These are phyloP conservation scores for Blumeria hordei DNA, from an alignment of 2,329 filamentous ascomycete genomes.

Conservation along the genomic window DNA sequence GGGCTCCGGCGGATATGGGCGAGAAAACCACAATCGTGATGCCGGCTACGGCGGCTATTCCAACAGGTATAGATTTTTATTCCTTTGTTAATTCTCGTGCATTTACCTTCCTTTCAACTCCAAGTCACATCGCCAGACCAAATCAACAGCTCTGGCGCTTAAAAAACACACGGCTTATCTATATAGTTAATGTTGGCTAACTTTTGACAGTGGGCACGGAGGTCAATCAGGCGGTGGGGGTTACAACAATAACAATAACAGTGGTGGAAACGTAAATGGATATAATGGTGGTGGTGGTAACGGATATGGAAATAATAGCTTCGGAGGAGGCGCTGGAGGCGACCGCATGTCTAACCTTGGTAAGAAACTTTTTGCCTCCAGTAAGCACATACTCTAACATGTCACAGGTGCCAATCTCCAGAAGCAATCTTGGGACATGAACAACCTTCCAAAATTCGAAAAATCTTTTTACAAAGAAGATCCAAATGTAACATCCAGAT, in stretches of 20 bases:
- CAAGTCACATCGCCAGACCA: no score
- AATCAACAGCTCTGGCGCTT: no score
- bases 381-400: background rate
- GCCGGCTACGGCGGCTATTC: conserved; percentile 24
- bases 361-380: background rate
- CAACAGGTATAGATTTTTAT: conserved; percentile 19
- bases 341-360: conserved; percentile 76
- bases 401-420: conserved; percentile 52
- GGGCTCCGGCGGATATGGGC: conserved; percentile 25
- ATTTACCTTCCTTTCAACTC: no score
- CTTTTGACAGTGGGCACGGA: conserved; percentile 22
- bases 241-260: conserved; percentile 15
- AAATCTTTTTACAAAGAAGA: conserved; percentile 99
- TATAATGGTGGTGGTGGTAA: conserved; percentile 13
- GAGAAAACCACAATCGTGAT: conserved; percentile 23
- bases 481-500: conserved; percentile 48
- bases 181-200: conserved; percentile 16
- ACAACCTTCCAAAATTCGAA: conserved; percentile 76
- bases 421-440: conserved; percentile 51
- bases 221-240: conserved; percentile 19
- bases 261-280: background rate
- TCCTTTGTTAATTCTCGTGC: no score
- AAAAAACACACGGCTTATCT: background rate
- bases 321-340: conserved; percentile 41
- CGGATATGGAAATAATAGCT: conserved; percentile 17